Evolutionary conservation across 1,139 yeast species (phyloP).

Genomic region (Hanseniaspora sp.): DNA sequence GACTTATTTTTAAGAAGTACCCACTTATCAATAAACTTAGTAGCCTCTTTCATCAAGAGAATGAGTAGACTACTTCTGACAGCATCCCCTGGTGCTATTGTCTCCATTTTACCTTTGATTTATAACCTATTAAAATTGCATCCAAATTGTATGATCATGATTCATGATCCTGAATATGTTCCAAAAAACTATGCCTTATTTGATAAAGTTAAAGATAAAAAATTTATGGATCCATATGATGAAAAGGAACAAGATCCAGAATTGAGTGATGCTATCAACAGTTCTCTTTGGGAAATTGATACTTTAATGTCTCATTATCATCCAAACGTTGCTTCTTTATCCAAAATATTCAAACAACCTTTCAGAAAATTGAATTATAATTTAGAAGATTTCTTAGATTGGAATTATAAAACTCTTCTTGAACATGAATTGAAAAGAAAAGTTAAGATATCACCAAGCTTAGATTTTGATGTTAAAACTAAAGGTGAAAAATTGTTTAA

Average conservation of each 20-base stretch:
- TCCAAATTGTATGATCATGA: constrained; percentile 84
- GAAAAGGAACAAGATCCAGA: constrained; percentile 59
- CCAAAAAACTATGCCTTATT: constrained; percentile 21
- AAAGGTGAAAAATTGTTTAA: constrained; percentile 10
- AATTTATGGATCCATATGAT: constrained; percentile 58
- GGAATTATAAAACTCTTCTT: constrained; percentile 67
- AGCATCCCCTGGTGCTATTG: constrained; percentile 87
- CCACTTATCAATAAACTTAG: constrained; percentile 69
- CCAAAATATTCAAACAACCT: constrained; percentile 79
- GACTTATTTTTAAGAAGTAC: constrained; percentile 80
- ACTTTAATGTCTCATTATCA: constrained; percentile 80
- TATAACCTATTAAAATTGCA: constrained; percentile 82
- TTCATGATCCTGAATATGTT: constrained; percentile 41
- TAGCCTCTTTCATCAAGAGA: constrained; percentile 81
- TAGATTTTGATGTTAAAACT: constrained; percentile 48
- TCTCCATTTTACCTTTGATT: constrained; percentile 77
- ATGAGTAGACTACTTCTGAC: constrained; percentile 62
- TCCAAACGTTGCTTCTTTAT: constrained; percentile 88
- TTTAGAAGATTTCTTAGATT: constrained; percentile 88
- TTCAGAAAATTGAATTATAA: constrained; percentile 78
- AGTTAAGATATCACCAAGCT: constrained; percentile 59
- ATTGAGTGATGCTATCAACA: constrained; percentile 63
- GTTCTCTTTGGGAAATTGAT: constrained; percentile 88
- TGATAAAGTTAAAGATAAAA: constrained; percentile 23
- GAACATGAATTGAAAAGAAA: constrained; percentile 65